These are phyloP conservation scores for Tetrahymena malaccensis DNA, from an alignment of 73 alveolate species.

Conservation along the genomic window DNA sequence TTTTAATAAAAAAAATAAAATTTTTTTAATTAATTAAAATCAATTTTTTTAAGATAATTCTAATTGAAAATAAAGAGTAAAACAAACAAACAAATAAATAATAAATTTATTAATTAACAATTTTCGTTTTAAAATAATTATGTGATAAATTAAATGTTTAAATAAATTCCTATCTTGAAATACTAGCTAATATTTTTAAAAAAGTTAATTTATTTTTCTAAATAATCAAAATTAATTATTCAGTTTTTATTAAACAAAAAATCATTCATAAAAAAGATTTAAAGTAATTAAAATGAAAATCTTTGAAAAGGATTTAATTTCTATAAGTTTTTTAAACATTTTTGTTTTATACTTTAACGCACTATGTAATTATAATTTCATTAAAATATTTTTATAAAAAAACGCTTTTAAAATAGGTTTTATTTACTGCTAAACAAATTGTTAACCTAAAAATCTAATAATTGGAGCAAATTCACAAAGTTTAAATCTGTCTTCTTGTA, in stretches of 20 bases:
- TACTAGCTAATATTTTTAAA: no score
- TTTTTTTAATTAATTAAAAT: no score
- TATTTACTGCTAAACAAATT: background rate
- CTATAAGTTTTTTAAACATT: background rate
- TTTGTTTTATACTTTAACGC: background rate
- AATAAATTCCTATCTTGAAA: background rate
- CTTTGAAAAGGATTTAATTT: background rate
- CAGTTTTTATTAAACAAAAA: background rate
- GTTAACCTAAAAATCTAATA: background rate
- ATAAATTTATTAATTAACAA: no score
- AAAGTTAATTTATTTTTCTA: background rate
- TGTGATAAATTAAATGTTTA: no score
- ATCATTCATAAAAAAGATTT: background rate
- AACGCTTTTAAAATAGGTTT: background rate
- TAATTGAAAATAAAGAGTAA: no score
- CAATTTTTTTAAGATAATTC: no score
- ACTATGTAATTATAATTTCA: background rate
- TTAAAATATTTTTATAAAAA: no score
- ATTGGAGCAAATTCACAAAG: background rate
- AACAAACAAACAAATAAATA: no score
- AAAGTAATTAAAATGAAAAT: background rate
- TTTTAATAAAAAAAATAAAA: no score
- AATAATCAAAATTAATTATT: background rate
- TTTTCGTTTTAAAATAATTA: background rate
- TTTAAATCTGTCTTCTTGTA: background rate